These are phyloP conservation scores for Casuarina cunninghamiana DNA, from an alignment of 306 rosid species.

Conservation along the genomic window DNA sequence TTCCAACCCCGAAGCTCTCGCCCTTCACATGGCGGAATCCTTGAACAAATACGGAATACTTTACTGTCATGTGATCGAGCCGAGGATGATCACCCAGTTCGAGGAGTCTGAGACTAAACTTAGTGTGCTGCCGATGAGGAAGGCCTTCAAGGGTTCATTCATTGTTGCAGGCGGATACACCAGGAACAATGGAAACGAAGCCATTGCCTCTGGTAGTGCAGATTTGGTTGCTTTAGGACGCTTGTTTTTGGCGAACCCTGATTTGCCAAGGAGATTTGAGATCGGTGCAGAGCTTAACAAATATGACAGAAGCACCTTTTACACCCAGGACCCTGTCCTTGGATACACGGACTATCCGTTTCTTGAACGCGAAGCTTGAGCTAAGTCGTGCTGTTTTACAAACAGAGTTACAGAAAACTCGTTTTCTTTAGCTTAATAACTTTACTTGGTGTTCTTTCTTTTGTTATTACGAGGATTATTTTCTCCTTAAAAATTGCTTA, in stretches of 20 bases:
- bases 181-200: conserved; percentile 50
- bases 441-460: too few relatives aligned
- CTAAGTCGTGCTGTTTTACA: too few relatives aligned
- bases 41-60: conserved; percentile 41
- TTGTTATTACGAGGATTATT: too few relatives aligned
- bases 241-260: conserved; percentile 56
- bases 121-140: conserved; percentile 46
- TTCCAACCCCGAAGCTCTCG: conserved; percentile 61
- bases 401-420: conserved; percentile 54
- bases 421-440: neutral
- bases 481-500: too few relatives aligned
- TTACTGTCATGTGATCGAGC: conserved; percentile 65
- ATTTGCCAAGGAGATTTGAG: conserved; percentile 51
- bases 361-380: neutral
- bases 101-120: conserved; percentile 12
- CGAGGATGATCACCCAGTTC: conserved; percentile 48
- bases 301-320: conserved; percentile 43
- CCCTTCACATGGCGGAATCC: conserved; percentile 44
- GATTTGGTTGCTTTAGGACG: conserved; percentile 65
- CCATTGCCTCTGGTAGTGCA: conserved; percentile 11
- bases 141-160: conserved; percentile 55
- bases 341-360: conserved; percentile 59
- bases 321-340: conserved; percentile 38
- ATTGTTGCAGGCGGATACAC: conserved; percentile 57
- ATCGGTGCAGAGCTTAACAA: conserved; percentile 45